Evolutionary conservation across 1,284 basidiomycete genomes (phyloP).

Genomic region (Boletus smithii): DNA sequence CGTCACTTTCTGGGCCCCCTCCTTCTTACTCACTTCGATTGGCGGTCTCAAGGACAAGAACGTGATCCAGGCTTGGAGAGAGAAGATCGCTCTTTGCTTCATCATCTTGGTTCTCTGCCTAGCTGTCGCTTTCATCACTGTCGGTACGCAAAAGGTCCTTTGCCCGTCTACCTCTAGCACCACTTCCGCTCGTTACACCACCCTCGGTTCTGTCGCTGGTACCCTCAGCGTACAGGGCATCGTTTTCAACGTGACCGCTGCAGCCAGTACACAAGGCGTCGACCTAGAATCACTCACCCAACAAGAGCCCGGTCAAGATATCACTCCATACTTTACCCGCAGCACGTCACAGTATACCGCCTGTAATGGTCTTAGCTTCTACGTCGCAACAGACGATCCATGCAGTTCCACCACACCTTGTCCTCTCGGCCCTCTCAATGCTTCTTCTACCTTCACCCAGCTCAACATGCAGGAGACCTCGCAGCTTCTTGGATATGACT

Average conservation of each 20-base stretch:
- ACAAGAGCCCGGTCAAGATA: conserved; percentile 76
- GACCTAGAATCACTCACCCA: conserved; percentile 59
- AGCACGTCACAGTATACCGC: conserved; percentile 56
- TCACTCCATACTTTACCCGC: conserved; percentile 82
- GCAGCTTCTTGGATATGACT: conserved; percentile 79
- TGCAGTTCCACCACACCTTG: conserved; percentile 63
- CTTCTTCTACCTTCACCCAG: conserved; percentile 53
- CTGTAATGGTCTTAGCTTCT: conserved; percentile 61
- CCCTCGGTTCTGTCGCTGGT: conserved; percentile 54
- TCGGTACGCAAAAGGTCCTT: conserved; percentile 90
- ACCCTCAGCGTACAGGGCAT: conserved; percentile 78
- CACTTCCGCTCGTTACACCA: conserved; percentile 65
- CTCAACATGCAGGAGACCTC: conserved; percentile 65
- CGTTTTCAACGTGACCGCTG: conserved; percentile 72
- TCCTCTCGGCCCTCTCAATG: conserved; percentile 56
- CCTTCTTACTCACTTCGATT: conserved; percentile 66
- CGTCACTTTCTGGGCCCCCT: conserved; percentile 91
- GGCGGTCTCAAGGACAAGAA: conserved; percentile 81
- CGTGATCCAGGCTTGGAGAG: conserved; percentile 91
- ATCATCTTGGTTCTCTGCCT: conserved; percentile 80
- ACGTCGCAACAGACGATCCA: conserved; percentile 71
- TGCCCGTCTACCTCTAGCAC: conserved; percentile 70
- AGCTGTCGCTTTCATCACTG: conserved; percentile 87
- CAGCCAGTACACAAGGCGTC: conserved; percentile 49
- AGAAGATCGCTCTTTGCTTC: conserved; percentile 93